A percentile compares a stretch with the other conserved stretches of the same genome.
Evolutionary conservation across 495 filamentous ascomycete genomes (phyloP).

Genomic region (Acidomyces sp.): DNA sequence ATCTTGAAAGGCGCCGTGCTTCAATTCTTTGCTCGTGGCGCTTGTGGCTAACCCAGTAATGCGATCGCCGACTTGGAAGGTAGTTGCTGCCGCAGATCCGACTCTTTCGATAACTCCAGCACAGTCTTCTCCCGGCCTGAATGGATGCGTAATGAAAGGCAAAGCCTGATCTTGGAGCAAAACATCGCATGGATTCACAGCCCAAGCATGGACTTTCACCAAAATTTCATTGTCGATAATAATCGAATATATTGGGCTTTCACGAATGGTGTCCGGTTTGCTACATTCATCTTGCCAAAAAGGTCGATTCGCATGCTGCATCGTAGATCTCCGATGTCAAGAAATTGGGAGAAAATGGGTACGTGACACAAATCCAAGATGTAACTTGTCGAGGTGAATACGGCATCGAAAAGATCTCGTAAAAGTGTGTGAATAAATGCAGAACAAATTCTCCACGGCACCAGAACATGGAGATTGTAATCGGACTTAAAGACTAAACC

Average conservation of each 20-base stretch:
- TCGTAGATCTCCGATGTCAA: too few species aligned
- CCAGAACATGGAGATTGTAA: too few species aligned
- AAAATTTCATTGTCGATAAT: neutral
- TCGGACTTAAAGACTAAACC: too few species aligned
- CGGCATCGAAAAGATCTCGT: too few species aligned
- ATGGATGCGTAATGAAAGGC: slow-evolving; percentile 31
- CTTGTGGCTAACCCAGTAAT: slow-evolving; percentile 22
- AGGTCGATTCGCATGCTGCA: too few species aligned
- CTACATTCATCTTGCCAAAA: neutral
- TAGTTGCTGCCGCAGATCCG: slow-evolving; percentile 30
- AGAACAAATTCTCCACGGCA: too few species aligned
- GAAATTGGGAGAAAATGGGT: too few species aligned
- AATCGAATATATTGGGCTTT: neutral
- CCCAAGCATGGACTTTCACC: neutral
- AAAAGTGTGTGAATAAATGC: too few species aligned
- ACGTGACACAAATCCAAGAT: too few species aligned
- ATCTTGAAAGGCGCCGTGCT: slow-evolving; percentile 15
- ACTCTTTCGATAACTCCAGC: slow-evolving; percentile 39
- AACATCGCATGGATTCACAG: neutral
- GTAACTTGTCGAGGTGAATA: too few species aligned
- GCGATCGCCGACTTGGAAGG: slow-evolving; percentile 37
- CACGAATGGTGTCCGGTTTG: neutral
- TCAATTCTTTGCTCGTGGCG: slow-evolving; percentile 14
- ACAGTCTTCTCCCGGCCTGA: slow-evolving; percentile 41
- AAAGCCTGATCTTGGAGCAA: neutral